Percentiles rank a stretch among this genome's conserved stretches.
Conservation (phyloP, 2,329 filamentous ascomycete genomes). For the Stagonosporopsis cucurbitacearum region DNA sequence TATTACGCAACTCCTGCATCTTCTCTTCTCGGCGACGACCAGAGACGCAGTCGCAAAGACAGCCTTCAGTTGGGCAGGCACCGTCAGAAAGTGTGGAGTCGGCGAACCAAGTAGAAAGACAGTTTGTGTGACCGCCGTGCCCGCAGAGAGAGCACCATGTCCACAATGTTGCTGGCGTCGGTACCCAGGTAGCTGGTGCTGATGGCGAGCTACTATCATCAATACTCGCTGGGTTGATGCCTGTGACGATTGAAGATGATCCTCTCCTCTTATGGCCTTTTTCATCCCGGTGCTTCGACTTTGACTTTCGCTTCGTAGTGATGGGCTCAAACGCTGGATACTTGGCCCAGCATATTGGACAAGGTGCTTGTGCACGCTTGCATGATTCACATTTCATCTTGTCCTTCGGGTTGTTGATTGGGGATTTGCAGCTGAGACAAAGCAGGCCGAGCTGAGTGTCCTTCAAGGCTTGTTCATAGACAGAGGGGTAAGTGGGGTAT, state of each 20-base stretch:
- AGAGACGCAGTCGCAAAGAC: constrained; percentile 64
- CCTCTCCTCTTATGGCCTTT: constrained; percentile 35
- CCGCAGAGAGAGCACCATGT: constrained; percentile 66
- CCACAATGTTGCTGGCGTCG: constrained; percentile 53
- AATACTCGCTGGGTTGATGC: constrained; percentile 19
- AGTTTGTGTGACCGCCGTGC: constrained; percentile 65
- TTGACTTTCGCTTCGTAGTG: constrained; percentile 38
- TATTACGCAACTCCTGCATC: constrained; percentile 35
- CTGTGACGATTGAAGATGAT: constrained; percentile 32
- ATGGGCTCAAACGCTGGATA: constrained; percentile 50
- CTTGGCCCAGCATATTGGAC: constrained; percentile 54
- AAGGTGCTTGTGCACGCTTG: constrained; percentile 50
- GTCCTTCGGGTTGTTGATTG: constrained; percentile 60
- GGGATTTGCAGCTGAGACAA: constrained; percentile 64
- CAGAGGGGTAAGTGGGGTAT: constrained; percentile 61
- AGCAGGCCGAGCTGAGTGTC: constrained; percentile 62
- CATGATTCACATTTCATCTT: constrained; percentile 61
- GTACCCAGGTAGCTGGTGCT: constrained; percentile 29
- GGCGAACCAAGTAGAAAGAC: constrained; percentile 63
- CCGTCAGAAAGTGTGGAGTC: constrained; percentile 57
- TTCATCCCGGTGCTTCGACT: constrained; percentile 21
- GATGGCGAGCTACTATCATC: constrained; percentile 30
- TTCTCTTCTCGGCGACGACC: constrained; percentile 51
- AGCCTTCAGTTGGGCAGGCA: constrained; percentile 65
- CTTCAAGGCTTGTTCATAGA: constrained; percentile 63